Evolutionary conservation across 495 filamentous ascomycete genomes (phyloP).

Genomic region (Friedmanniomyces simplex): DNA sequence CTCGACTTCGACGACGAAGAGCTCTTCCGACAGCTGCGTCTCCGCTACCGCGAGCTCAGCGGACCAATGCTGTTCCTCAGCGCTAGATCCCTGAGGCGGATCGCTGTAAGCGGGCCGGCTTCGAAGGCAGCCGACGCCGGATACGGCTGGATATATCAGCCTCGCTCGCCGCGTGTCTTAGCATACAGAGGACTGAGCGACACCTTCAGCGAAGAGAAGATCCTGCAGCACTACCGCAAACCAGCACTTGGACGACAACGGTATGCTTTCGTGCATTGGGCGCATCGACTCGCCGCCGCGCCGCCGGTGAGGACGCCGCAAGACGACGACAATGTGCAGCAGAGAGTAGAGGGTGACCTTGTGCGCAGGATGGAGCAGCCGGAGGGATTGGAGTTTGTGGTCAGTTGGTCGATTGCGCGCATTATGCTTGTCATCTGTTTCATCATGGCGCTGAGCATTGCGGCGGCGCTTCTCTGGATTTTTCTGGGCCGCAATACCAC

Average conservation of each 20-base stretch:
- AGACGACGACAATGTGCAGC: not conserved
- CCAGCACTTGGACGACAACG: conserved; percentile 11
- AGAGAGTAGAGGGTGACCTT: not conserved
- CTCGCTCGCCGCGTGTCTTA: conserved; percentile 10
- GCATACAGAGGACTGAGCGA: conserved; percentile 17
- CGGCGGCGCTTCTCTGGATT: conserved; percentile 20
- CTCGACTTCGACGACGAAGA: conserved; percentile 21
- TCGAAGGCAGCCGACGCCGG: conserved; percentile 6
- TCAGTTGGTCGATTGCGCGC: conserved; percentile 17
- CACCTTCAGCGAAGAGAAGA: conserved; percentile 21
- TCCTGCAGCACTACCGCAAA: conserved; percentile 17
- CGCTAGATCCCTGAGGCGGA: conserved; percentile 16
- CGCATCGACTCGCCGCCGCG: conserved; percentile 19
- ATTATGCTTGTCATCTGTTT: conserved; percentile 12
- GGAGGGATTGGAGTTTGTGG: conserved; percentile 24
- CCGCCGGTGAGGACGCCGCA: conserved; percentile 1
- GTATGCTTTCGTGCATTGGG: conserved; percentile 26
- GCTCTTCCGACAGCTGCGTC: conserved; percentile 20
- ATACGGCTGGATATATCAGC: conserved; percentile 9
- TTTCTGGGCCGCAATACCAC: conserved; percentile 18
- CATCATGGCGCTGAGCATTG: conserved; percentile 9
- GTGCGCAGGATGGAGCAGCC: conserved; percentile 8
- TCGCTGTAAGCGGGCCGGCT: conserved; percentile 13
- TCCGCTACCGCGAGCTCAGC: conserved; percentile 14
- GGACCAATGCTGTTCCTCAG: conserved; percentile 16